These are phyloP conservation scores for Hordeum pubiflorum DNA, from an alignment of 202 grass and related monocot genomes.

Conservation along the genomic window DNA sequence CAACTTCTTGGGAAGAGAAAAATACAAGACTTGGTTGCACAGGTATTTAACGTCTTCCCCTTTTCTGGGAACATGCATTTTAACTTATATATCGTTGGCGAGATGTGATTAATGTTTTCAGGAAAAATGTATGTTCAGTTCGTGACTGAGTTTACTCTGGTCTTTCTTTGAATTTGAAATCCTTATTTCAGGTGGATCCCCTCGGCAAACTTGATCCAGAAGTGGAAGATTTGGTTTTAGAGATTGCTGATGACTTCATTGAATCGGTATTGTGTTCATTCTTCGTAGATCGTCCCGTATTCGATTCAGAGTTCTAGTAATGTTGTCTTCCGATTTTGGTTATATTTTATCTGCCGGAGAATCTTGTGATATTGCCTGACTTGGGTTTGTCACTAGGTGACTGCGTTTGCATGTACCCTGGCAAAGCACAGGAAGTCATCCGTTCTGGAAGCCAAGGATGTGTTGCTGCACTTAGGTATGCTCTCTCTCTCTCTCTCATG, in stretches of 20 bases:
- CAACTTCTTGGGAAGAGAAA: conserved; percentile 86
- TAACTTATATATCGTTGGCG: neutral
- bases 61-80: conserved; percentile 6
- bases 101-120: conserved; percentile 10
- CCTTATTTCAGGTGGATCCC: conserved; percentile 72
- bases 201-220: conserved; percentile 61
- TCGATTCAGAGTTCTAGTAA: neutral
- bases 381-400: conserved; percentile 51
- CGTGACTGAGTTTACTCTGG: neutral
- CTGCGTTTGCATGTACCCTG: conserved; percentile 71
- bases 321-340: neutral
- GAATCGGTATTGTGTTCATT: conserved; percentile 54
- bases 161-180: neutral
- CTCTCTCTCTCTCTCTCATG: neutral
- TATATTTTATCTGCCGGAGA: neutral
- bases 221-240: conserved; percentile 76
- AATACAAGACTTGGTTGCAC: conserved; percentile 88
- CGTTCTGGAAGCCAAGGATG: conserved; percentile 73
- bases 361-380: conserved; percentile 22
- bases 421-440: conserved; percentile 94
- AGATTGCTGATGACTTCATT: conserved; percentile 80
- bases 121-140: neutral
- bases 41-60: conserved; percentile 41
- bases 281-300: conserved; percentile 2
- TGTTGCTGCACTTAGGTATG: conserved; percentile 81